Conservation (phyloP, 768 basidiomycete genomes). For the Bullera alba region DNA sequence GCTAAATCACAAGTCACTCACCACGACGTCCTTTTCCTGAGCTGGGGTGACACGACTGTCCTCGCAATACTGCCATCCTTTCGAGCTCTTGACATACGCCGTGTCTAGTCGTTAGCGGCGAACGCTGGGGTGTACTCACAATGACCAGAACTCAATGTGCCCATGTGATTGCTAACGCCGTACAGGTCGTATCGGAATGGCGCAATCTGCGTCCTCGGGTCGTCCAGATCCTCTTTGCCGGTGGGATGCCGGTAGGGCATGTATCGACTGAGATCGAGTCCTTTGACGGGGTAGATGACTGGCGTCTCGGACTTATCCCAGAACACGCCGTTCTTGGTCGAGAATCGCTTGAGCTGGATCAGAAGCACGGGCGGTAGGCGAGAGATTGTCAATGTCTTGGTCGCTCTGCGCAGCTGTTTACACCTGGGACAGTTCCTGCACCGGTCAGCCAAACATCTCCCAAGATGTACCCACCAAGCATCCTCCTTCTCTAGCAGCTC, state of each 20-base stretch:
- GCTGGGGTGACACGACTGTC: conserved; percentile 76
- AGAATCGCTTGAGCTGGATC: conserved; percentile 39
- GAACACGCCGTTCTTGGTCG: conserved; percentile 50
- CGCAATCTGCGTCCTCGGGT: conserved; percentile 73
- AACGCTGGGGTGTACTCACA: conserved; percentile 56
- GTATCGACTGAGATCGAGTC: conserved; percentile 64
- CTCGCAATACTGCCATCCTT: conserved; percentile 88
- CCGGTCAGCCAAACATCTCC: not conserved
- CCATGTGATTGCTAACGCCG: conserved; percentile 92
- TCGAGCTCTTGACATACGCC: conserved; percentile 76
- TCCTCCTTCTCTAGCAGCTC: conserved; percentile 89
- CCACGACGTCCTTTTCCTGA: conserved; percentile 74
- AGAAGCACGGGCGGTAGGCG: conserved; percentile 81
- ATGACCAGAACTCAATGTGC: conserved; percentile 88
- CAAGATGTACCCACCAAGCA: conserved; percentile 63
- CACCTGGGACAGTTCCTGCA: conserved; percentile 88
- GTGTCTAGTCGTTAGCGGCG: conserved; percentile 59
- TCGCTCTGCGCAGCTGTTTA: conserved; percentile 76
- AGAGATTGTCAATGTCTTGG: conserved; percentile 79
- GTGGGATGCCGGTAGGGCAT: conserved; percentile 74
- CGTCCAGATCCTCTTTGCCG: conserved; percentile 54
- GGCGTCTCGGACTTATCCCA: conserved; percentile 94
- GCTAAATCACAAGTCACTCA: conserved; percentile 41
- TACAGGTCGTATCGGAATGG: conserved; percentile 92
- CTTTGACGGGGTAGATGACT: conserved; percentile 74